phyloP scores from a whole-genome alignment of 345 rosid genomes.

The Gossypium sturtianum region DNA sequence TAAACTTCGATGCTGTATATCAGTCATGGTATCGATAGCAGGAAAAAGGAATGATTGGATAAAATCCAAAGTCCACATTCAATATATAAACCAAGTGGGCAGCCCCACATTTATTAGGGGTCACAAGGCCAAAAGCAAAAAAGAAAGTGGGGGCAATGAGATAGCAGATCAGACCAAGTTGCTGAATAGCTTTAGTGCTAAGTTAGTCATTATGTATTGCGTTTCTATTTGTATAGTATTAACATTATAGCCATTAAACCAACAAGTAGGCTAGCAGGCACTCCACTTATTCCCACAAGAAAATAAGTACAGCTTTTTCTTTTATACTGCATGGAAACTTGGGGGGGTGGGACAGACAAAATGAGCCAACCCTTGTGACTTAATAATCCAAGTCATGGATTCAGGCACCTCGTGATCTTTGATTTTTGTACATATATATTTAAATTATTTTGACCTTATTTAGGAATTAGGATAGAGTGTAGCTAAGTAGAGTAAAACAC shows the following conservation, averaged over 20 bases:
- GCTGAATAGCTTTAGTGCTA: background rate
- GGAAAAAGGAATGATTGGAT: background rate
- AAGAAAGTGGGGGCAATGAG: background rate
- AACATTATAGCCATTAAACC: too few species aligned
- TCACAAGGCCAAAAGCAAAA: background rate
- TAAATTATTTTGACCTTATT: too few species aligned
- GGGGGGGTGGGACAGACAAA: too few species aligned
- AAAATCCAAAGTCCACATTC: background rate
- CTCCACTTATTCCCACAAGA: background rate
- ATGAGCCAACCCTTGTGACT: too few species aligned
- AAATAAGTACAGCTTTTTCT: background rate
- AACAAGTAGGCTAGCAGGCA: too few species aligned
- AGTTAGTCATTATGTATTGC: background rate
- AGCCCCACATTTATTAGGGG: background rate
- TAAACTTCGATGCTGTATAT: background rate
- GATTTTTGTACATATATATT: too few species aligned
- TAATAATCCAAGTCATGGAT: too few species aligned
- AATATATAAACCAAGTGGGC: background rate
- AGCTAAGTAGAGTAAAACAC: too few species aligned
- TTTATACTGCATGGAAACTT: background rate
- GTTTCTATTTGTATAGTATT: too few species aligned
- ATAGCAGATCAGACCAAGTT: background rate
- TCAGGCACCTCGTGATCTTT: too few species aligned
- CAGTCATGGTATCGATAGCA: too few species aligned
- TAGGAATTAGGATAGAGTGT: too few species aligned